These are phyloP conservation scores for Puccinia polysora DNA, from an alignment of 1,284 basidiomycete genomes.

Conservation along the genomic window DNA sequence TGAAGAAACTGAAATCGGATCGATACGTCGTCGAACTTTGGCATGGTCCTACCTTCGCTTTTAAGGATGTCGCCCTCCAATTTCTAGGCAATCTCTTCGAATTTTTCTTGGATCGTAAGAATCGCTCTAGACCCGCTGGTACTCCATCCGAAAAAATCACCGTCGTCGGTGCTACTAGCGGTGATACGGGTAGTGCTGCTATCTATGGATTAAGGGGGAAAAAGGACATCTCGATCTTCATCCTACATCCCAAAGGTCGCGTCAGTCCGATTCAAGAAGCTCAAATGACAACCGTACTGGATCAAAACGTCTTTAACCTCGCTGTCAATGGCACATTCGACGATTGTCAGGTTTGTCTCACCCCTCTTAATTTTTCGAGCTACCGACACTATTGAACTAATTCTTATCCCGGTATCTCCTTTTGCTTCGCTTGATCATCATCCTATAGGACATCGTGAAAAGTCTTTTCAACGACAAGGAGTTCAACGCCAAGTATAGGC, in stretches of 20 bases:
- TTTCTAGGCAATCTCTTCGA: constrained; percentile 95
- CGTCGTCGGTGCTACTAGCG: constrained; percentile 92
- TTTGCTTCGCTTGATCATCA: background rate
- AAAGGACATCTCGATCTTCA: constrained; percentile 91
- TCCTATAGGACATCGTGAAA: constrained; percentile 84
- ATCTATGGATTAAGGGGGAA: constrained; percentile 95
- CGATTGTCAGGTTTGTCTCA: constrained; percentile 73
- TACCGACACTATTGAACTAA: background rate
- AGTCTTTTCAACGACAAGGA: constrained; percentile 77
- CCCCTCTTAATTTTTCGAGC: background rate
- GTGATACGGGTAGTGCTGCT: constrained; percentile 96
- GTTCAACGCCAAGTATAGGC: constrained; percentile 81
- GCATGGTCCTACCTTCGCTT: constrained; percentile 97
- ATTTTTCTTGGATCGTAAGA: constrained; percentile 80
- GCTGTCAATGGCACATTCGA: constrained; percentile 94
- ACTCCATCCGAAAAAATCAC: constrained; percentile 62
- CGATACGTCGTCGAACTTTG: constrained; percentile 86
- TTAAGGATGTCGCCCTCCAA: constrained; percentile 97
- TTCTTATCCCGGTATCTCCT: background rate
- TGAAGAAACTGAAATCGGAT: constrained; percentile 65
- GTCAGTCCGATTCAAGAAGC: constrained; percentile 97
- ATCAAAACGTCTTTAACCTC: constrained; percentile 90
- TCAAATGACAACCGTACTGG: constrained; percentile 97
- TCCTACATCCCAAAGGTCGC: constrained; percentile 93
- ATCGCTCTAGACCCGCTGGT: constrained; percentile 61